Conservation (phyloP, 345 rosid genomes). For the Eucalyptus urophylla region DNA sequence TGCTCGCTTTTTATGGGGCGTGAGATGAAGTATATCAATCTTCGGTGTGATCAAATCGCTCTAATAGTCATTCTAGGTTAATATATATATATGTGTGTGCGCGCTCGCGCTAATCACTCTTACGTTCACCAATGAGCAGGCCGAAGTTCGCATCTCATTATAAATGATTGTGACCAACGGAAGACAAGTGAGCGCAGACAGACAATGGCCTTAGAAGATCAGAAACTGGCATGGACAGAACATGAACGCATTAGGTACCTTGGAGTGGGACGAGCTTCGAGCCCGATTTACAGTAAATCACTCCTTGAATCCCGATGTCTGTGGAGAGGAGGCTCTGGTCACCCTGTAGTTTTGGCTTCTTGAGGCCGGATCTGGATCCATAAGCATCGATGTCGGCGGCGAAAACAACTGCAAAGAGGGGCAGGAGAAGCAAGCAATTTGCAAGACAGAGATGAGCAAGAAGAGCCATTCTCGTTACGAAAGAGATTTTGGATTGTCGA, state of each 20-base stretch:
- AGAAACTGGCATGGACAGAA: neutral
- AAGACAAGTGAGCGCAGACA: neutral
- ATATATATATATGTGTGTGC: too few species aligned
- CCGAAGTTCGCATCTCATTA: neutral
- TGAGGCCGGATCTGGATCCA: neutral
- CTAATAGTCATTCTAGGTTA: neutral
- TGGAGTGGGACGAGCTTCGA: slow-evolving; percentile 23
- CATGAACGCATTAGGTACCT: slow-evolving; percentile 13
- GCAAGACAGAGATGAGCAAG: neutral
- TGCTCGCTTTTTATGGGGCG: neutral
- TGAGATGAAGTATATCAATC: neutral
- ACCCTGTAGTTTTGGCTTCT: neutral
- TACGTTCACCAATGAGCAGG: neutral
- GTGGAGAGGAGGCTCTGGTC: slow-evolving; percentile 21
- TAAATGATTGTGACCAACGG: neutral
- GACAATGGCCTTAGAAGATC: neutral
- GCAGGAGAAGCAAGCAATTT: neutral
- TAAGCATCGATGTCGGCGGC: neutral
- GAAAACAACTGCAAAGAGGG: neutral
- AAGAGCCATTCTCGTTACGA: neutral
- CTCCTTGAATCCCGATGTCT: slow-evolving; percentile 43
- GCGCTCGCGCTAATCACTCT: neutral
- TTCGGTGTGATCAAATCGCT: neutral
- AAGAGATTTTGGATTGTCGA: neutral
- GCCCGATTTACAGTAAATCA: slow-evolving; percentile 40